A percentile compares a stretch with the other conserved stretches of the same genome.
phyloP scores from a whole-genome alignment of 768 basidiomycete species.

The Calvatia gigantea region DNA sequence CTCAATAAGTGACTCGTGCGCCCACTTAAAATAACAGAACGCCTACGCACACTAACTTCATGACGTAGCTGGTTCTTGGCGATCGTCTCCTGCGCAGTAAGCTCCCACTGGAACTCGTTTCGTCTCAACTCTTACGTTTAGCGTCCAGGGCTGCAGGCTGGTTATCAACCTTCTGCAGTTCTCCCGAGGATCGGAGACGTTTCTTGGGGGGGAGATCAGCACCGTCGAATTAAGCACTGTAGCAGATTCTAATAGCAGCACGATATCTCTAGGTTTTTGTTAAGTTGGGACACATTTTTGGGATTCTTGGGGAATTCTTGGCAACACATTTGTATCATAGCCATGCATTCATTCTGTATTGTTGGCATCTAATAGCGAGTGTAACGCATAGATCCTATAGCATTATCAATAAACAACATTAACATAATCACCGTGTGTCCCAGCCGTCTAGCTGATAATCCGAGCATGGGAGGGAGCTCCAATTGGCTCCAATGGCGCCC shows the following conservation, averaged over 20 bases:
- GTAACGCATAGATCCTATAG: not conserved
- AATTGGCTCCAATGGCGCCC: not conserved
- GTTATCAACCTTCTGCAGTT: constrained; percentile 22
- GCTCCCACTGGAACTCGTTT: not conserved
- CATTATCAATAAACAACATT: not conserved
- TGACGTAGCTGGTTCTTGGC: constrained; percentile 25
- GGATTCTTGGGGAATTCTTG: not conserved
- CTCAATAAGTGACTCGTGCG: constrained; percentile 25
- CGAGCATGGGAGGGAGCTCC: not conserved
- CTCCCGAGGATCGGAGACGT: constrained; percentile 1
- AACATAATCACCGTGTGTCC: not conserved
- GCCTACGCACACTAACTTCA: not conserved
- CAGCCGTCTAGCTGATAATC: not conserved
- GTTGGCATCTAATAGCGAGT: not conserved
- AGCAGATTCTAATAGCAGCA: constrained; percentile 4
- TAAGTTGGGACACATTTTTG: not conserved
- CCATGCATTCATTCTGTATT: constrained; percentile 5
- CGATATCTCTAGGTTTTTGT: not conserved
- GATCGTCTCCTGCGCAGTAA: constrained; percentile 24
- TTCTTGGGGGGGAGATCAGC: not conserved
- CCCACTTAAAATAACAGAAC: not conserved
- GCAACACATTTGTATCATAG: not conserved
- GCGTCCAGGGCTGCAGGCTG: constrained; percentile 21
- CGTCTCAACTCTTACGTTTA: not conserved
- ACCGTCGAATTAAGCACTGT: constrained; percentile 16